These are phyloP conservation scores for Fusarium sp. DNA, from an alignment of 2,329 filamentous ascomycete genomes.

Conservation along the genomic window DNA sequence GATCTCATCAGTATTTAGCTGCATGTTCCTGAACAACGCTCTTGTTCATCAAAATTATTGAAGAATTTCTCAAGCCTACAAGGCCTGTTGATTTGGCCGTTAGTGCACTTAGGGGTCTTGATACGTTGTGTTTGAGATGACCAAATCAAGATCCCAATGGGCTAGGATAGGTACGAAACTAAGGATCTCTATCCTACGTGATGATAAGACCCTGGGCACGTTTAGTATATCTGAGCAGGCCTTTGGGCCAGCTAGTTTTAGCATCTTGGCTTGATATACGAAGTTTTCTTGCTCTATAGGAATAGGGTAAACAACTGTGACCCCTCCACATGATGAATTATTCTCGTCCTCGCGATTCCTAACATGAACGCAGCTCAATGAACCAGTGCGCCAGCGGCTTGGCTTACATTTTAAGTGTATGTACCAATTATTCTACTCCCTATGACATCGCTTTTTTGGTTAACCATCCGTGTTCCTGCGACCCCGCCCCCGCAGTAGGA, in stretches of 20 bases:
- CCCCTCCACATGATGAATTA: rapidly evolving
- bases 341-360: neutral
- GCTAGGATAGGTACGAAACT: neutral
- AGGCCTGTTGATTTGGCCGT: rapidly evolving
- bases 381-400: rapidly evolving
- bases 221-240: neutral
- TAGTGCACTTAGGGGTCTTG: rapidly evolving
- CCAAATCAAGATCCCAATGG: neutral
- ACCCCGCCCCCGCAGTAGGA: no score
- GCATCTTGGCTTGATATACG: rapidly evolving
- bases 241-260: no score
- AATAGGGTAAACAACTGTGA: neutral
- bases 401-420: rapidly evolving
- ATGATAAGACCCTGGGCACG: neutral
- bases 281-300: neutral
- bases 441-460: rapidly evolving
- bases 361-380: neutral
- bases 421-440: rapidly evolving
- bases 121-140: neutral
- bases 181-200: rapidly evolving
- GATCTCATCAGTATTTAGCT: rapidly evolving
- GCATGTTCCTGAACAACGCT: rapidly evolving
- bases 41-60: rapidly evolving
- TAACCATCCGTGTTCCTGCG: no score
- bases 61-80: rapidly evolving